These are phyloP conservation scores for Pyricularia grisea DNA, from an alignment of 2,329 filamentous ascomycete genomes.

Conservation along the genomic window DNA sequence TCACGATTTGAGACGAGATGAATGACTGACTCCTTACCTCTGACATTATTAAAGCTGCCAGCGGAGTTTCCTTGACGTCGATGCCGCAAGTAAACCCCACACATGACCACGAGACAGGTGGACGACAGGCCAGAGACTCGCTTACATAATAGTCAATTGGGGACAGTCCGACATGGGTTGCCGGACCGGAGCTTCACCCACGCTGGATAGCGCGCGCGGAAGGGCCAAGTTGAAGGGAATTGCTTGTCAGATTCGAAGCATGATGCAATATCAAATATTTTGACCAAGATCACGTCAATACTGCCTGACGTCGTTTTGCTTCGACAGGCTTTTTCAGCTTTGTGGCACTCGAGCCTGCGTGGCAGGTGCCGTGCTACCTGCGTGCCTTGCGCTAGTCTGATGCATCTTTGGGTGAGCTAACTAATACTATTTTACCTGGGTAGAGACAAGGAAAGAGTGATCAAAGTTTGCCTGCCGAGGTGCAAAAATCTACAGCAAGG, in stretches of 20 bases:
- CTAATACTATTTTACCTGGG: not conserved
- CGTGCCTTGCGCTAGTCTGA: not conserved
- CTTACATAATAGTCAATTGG: not conserved
- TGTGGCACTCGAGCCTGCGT: not conserved
- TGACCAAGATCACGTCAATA: not conserved
- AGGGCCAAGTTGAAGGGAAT: not conserved
- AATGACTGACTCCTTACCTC: not conserved
- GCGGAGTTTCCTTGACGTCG: not conserved
- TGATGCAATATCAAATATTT: not conserved
- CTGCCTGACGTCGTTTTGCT: not conserved
- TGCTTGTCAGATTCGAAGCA: not conserved
- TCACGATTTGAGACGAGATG: conserved; percentile 1
- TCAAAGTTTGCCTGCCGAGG: too few species aligned
- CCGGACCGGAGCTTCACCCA: not conserved
- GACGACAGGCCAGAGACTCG: not conserved
- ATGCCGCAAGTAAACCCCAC: not conserved
- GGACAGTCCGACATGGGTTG: not conserved
- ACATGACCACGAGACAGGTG: not conserved
- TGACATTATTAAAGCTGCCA: not conserved
- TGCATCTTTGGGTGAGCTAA: not conserved
- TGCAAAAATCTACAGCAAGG: not conserved
- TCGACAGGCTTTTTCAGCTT: not conserved
- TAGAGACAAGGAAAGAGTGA: not conserved
- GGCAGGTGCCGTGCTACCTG: not conserved
- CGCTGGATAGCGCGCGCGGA: not conserved